Conservation (phyloP, 805 yeast species). For the Lipomyces oligophaga region DNA sequence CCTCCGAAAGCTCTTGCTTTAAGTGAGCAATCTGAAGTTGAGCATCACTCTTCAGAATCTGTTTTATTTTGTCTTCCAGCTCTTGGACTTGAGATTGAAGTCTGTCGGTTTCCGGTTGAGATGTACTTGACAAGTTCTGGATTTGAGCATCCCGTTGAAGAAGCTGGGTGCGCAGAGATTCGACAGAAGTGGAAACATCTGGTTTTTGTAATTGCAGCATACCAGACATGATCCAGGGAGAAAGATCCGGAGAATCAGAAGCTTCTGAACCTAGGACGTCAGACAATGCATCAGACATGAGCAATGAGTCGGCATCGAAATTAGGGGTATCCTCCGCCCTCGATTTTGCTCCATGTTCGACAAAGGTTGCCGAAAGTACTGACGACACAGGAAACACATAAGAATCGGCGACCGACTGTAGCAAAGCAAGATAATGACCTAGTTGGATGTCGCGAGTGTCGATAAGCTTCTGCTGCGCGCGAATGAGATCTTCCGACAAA, state of each 20-base stretch:
- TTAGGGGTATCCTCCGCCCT: not conserved
- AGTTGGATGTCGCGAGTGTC: conserved; percentile 2
- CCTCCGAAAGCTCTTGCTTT: not conserved
- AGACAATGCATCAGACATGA: not conserved
- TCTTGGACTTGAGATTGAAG: not conserved
- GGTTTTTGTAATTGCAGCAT: not conserved
- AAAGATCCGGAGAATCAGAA: not conserved
- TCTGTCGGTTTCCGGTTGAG: not conserved
- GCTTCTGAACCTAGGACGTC: too few relatives aligned
- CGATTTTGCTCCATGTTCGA: not conserved
- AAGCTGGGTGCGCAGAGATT: not conserved
- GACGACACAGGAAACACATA: conserved; percentile 17
- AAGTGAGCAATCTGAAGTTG: not conserved
- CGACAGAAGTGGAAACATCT: not conserved
- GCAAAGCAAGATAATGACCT: conserved; percentile 7
- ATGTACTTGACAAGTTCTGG: not conserved
- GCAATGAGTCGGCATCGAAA: conserved; percentile 5
- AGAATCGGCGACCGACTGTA: conserved; percentile 4
- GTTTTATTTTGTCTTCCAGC: not conserved
- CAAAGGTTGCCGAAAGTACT: not conserved
- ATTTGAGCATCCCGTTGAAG: not conserved
- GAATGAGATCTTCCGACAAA: not conserved
- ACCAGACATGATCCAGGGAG: not conserved
- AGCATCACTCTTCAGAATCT: conserved; percentile 3
- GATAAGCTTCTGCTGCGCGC: conserved; percentile 8